A percentile compares a stretch with the other conserved stretches of the same genome.
phyloP scores from a whole-genome alignment of 805 yeast genomes.

The Wickerhamiella alocasiicola region DNA sequence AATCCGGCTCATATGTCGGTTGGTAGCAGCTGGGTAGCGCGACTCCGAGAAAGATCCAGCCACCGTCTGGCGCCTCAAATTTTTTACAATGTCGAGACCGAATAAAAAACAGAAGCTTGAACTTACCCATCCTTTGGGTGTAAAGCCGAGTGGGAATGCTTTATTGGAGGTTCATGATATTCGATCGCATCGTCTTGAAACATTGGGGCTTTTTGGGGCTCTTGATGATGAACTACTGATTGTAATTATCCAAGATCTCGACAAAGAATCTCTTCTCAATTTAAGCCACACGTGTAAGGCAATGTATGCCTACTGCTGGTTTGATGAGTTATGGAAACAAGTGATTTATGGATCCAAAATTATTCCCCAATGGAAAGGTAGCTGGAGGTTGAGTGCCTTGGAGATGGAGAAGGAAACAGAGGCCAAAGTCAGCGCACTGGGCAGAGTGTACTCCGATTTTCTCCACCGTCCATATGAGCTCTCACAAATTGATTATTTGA shows the following conservation, averaged over 20 bases:
- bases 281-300: slow-evolving; percentile 52
- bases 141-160: slow-evolving; percentile 64
- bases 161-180: slow-evolving; percentile 27
- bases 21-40: too few relatives aligned
- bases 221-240: slow-evolving; percentile 56
- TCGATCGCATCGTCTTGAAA: slow-evolving; percentile 13
- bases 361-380: slow-evolving; percentile 51
- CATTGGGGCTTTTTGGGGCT: slow-evolving; percentile 26
- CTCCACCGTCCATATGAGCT: slow-evolving; percentile 76
- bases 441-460: slow-evolving; percentile 57
- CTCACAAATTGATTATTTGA: slow-evolving; percentile 50
- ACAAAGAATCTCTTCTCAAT: slow-evolving; percentile 38
- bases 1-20: slow-evolving; percentile 38
- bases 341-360: slow-evolving; percentile 33
- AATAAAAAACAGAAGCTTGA: neutral
- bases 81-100: neutral
- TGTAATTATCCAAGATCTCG: slow-evolving; percentile 39
- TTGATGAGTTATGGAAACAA: slow-evolving; percentile 74
- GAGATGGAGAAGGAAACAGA: slow-evolving; percentile 20
- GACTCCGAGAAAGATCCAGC: too few relatives aligned
- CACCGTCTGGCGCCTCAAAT: neutral
- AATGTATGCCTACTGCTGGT: slow-evolving; percentile 57
- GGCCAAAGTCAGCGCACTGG: slow-evolving; percentile 17
- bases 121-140: slow-evolving; percentile 55
- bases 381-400: slow-evolving; percentile 61